These are phyloP conservation scores for Chrysosporium keratinophilum DNA, from an alignment of 2,329 filamentous ascomycete species.

Conservation along the genomic window DNA sequence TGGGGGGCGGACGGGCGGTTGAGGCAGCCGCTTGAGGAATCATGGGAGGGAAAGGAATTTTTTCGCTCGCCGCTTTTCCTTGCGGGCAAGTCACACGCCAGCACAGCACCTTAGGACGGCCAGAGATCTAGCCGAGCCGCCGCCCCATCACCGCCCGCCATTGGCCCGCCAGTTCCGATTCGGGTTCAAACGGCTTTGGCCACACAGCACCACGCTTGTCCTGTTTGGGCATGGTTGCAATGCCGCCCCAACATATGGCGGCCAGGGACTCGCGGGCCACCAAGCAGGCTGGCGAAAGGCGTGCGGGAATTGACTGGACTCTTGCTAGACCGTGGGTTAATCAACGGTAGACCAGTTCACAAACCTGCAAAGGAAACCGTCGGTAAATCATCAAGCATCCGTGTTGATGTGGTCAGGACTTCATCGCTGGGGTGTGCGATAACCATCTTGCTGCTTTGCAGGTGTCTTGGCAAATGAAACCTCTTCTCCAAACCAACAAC, in stretches of 20 bases:
- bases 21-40: conserved; percentile 1
- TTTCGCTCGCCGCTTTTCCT: not conserved
- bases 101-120: not conserved
- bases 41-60: not conserved
- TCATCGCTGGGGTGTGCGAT: no score
- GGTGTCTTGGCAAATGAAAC: conserved; percentile 5
- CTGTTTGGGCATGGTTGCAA: not conserved
- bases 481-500: not conserved
- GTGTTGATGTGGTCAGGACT: no score
- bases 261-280: not conserved
- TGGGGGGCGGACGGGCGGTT: not conserved
- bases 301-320: not conserved
- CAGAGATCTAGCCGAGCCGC: not conserved
- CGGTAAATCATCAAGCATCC: no score
- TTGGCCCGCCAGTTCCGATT: not conserved
- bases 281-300: not conserved
- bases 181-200: not conserved
- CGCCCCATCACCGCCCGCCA: not conserved
- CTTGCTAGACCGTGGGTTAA: no score
- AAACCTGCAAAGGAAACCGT: no score
- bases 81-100: not conserved
- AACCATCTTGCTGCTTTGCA: not conserved
- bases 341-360: no score
- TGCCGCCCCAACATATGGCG: not conserved
- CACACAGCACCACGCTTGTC: not conserved